Conservation (phyloP, 371 early-diverging fungal genomes). For the Mucor piriformis region DNA sequence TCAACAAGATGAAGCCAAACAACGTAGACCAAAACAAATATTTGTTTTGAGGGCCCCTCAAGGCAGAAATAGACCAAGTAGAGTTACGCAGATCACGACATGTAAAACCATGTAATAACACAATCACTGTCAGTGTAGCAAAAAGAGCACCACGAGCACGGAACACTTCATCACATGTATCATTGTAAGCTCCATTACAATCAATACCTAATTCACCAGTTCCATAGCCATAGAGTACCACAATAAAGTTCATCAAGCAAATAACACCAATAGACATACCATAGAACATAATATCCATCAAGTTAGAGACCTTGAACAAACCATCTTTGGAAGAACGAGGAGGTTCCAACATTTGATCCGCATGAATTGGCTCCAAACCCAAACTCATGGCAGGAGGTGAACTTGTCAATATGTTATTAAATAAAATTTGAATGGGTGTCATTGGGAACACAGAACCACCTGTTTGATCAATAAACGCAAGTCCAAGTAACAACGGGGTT, state of each 20-base stretch:
- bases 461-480: slow-evolving; percentile 63
- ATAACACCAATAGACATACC: slow-evolving; percentile 72
- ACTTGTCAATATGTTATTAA: slow-evolving; percentile 82
- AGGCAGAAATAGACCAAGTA: slow-evolving; percentile 51
- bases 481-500: slow-evolving; percentile 68
- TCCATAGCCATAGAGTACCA: slow-evolving; percentile 64
- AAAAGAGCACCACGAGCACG: slow-evolving; percentile 77
- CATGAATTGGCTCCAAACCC: slow-evolving; percentile 84
- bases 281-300: slow-evolving; percentile 74
- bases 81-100: slow-evolving; percentile 70
- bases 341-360: slow-evolving; percentile 77
- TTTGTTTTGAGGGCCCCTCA: slow-evolving; percentile 57
- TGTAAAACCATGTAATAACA: slow-evolving; percentile 74
- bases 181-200: slow-evolving; percentile 65
- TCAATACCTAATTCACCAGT: slow-evolving; percentile 59
- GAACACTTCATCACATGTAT: slow-evolving; percentile 68
- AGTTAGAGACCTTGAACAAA: slow-evolving; percentile 66
- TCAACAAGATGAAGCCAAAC: slow-evolving; percentile 55
- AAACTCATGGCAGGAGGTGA: slow-evolving; percentile 87
- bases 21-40: slow-evolving; percentile 58
- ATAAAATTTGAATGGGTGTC: slow-evolving; percentile 84
- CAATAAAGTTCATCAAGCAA: slow-evolving; percentile 68
- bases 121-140: slow-evolving; percentile 63
- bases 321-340: slow-evolving; percentile 76
- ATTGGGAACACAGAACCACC: slow-evolving; percentile 75